A percentile compares a stretch with the other conserved stretches of the same genome.
Evolutionary conservation across 192 early-diverging fungal genomes (phyloP).

Genomic region (Dimargaris xerosporica): DNA sequence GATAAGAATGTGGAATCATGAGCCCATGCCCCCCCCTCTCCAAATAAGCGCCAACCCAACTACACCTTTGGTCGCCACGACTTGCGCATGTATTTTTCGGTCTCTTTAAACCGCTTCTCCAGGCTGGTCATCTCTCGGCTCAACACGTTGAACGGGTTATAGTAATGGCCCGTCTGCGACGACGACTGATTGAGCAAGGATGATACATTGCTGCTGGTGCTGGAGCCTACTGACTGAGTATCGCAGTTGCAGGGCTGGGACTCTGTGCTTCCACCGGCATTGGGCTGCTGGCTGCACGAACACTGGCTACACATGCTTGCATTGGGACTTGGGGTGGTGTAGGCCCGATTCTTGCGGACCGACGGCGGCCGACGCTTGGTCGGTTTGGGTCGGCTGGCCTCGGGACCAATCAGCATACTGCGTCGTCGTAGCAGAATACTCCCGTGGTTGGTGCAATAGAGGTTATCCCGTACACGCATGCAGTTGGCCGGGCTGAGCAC

Average conservation of each 20-base stretch:
- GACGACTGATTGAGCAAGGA: neutral
- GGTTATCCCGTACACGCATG: constrained; percentile 28
- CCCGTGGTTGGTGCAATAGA: constrained; percentile 35
- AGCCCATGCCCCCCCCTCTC: too few species aligned
- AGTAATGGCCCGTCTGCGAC: neutral
- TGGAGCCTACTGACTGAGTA: neutral
- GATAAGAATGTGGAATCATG: too few species aligned
- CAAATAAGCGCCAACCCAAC: too few species aligned
- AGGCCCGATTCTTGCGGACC: neutral
- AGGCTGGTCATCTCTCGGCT: constrained; percentile 8
- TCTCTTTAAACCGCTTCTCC: constrained; percentile 7
- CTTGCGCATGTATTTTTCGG: constrained; percentile 4
- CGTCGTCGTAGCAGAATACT: constrained; percentile 29
- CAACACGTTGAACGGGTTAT: constrained; percentile 2
- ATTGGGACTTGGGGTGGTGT: neutral
- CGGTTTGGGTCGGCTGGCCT: constrained; percentile 11
- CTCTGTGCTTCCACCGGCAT: neutral
- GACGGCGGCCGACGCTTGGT: neutral
- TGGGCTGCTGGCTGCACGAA: neutral
- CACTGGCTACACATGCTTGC: neutral
- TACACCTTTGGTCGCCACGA: neutral
- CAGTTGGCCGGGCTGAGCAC: constrained; percentile 19
- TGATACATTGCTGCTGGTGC: neutral
- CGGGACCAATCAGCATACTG: constrained; percentile 28
- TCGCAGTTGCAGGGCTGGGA: neutral